Evolutionary conservation across 2,329 filamentous ascomycete genomes (phyloP), one percentile per base, ranked within the genome.

Genomic region (Aspergillus quadricinctus): DNA sequence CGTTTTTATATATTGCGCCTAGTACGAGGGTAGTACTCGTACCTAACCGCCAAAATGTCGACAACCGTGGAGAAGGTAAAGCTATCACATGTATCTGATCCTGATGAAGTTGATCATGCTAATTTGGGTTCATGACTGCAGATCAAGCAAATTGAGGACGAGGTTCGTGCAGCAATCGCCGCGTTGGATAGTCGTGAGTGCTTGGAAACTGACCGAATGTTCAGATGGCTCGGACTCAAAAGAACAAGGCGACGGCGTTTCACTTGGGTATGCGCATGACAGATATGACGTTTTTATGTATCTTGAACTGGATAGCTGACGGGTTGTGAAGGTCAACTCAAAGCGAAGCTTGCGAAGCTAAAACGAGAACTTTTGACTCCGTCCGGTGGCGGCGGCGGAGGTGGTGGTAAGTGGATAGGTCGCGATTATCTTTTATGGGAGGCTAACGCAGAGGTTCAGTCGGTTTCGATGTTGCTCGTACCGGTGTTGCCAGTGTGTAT

Each of bases 71-170:
- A 97, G 70, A 97, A 97, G 88, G 91, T 90, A 73, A 65, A 83
- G 69, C 40, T 27, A 43, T 28, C 41, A 40, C 48, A 28, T 28
- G 28, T 49, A 31, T 53, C 25, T 50, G 5, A 52, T 40, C 35
- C 37, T 43, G 8, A 21, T 45, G 37, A 28, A 45, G 53, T 41
- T 37, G 46, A 37, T 48, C 35, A 40, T 58, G 71, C 77, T 79
- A 53, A 57, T 50, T 23, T 14, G 17, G 49, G 54, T 66, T 66
- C 61, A 62, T 55, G 58, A 61, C 46, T 67, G 73, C 70, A 94
- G 90, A 97, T 97, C 83, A 96, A 96, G 78, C 90, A 93, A 70
- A 90, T 97, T 77, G 93, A 97, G 89, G 79, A 88, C 80, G 93
- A 97, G 84, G 89, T 93, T 83, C 75, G 84, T 79, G 43, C 52